phyloP scores from a whole-genome alignment of 805 yeast genomes.

The Clavispora asparagi region DNA sequence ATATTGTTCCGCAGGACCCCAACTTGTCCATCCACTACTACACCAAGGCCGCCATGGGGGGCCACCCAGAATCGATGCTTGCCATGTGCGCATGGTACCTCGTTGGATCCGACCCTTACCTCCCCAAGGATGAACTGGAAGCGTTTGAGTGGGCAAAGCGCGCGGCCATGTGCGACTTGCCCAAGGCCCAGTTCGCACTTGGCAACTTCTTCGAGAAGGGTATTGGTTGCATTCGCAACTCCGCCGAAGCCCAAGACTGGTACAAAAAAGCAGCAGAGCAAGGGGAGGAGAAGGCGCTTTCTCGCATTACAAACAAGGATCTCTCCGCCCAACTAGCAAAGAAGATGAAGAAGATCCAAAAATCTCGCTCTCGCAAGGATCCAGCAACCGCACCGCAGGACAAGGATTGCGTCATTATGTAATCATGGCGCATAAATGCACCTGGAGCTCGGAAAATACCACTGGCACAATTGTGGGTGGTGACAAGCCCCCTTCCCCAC shows the following conservation, averaged over 20 bases:
- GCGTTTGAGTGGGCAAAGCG: conserved; percentile 93
- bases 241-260: conserved; percentile 64
- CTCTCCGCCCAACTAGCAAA: conserved; percentile 26
- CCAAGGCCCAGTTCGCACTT: conserved; percentile 81
- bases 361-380: not conserved
- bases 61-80: conserved; percentile 86
- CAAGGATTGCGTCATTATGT: conserved; percentile 43
- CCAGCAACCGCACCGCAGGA: conserved; percentile 22
- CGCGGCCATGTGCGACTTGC: conserved; percentile 70
- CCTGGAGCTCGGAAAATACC: not conserved
- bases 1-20: conserved; percentile 68
- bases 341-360: conserved; percentile 21
- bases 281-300: conserved; percentile 37
- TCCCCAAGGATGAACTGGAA: conserved; percentile 73
- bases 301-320: conserved; percentile 29
- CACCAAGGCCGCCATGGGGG: conserved; percentile 83
- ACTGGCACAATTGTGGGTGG: not conserved
- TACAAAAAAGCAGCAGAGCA: conserved; percentile 65
- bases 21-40: conserved; percentile 87
- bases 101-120: conserved; percentile 81
- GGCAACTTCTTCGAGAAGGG: conserved; percentile 86
- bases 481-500: not conserved
- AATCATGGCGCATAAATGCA: not conserved
- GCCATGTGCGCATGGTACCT: conserved; percentile 96
- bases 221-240: conserved; percentile 68